Evolutionary conservation across 805 yeast genomes (phyloP), one percentile per base, ranked within the genome.

Genomic region (Kodamaea kaohsiungensis): DNA sequence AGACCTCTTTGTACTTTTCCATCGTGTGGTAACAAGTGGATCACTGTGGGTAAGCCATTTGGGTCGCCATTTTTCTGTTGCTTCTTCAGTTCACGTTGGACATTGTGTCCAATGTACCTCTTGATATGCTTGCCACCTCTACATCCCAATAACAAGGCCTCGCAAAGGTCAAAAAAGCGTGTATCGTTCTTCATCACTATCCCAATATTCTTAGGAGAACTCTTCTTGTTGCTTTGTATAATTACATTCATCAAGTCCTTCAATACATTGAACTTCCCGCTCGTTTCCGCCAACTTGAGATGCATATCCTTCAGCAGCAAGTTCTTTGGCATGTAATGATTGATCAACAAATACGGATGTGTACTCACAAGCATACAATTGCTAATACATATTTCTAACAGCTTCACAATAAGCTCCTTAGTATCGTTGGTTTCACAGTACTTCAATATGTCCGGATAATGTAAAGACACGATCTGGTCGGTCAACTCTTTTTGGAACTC

Each of bases 401-500:
- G 86, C 63, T 89, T 89, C n/a, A 85, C 75, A 38, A 88, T 81
- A 27, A 89, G 82, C 13, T 75, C 79, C 5, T 70, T 67, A 42
- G 72, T 70, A 57, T 77, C 80, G 54, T 78, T 72, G 49, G 83
- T 75, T 66, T 91, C 96, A 64, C 89, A 91, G 67, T 87, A 92
- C 69, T 91, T 86, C 61, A 93, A 75, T 54, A 93, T 91, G 65
- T 92, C 98, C 35, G 93, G 84, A 66, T 92, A 93, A 70, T 93
- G 98, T 42, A 91, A 75, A 1, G 96, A 89, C 10, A 93, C 89
- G 30, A 95, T 91, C 66, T 91, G 97, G 68, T 93, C 96, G 9
- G 92, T 89, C 51, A 93, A 77, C 63, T 91, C 95, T 63, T 86
- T 87, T 66, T 93, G 98, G 60, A 89, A 89, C 57, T 88, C 90